These are phyloP conservation scores for Exophiala lecanii-corni DNA, from an alignment of 2,329 filamentous ascomycete genomes.

Conservation along the genomic window DNA sequence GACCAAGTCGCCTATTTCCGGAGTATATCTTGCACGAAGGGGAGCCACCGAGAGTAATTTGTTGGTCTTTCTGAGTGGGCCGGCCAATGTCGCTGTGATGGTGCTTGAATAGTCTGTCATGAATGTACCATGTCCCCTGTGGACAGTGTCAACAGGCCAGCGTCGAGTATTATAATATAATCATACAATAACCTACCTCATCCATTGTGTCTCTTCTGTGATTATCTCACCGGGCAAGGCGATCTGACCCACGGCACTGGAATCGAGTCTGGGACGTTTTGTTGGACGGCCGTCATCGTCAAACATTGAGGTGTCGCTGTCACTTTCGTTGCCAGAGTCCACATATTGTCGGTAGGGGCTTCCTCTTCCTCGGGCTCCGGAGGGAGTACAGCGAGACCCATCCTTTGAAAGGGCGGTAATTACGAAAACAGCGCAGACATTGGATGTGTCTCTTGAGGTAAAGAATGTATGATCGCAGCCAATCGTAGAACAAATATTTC, in stretches of 20 bases:
- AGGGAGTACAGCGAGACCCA: conserved; percentile 58
- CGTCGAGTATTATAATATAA: not conserved
- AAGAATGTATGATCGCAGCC: too few species aligned
- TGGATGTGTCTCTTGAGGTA: too few species aligned
- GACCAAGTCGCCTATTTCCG: conserved; percentile 93
- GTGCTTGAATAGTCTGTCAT: conserved; percentile 42
- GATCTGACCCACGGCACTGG: conserved; percentile 45
- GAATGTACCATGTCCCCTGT: conserved; percentile 88
- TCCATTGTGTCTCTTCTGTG: conserved; percentile 92
- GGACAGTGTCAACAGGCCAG: conserved; percentile 1
- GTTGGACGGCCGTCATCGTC: conserved; percentile 40
- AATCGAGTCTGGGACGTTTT: conserved; percentile 35
- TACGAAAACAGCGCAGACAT: too few species aligned
- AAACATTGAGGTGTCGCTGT: conserved; percentile 46
- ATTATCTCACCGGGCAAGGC: conserved; percentile 87
- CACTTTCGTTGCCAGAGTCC: conserved; percentile 38
- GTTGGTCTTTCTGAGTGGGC: conserved; percentile 88
- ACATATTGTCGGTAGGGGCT: not conserved
- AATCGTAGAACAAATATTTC: too few species aligned
- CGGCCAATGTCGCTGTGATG: conserved; percentile 86
- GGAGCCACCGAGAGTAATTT: conserved; percentile 90
- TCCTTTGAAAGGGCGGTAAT: conserved; percentile 32
- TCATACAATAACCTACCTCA: too few species aligned
- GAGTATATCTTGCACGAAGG: conserved; percentile 85
- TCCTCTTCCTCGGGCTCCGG: conserved; percentile 41